Percentiles rank a stretch among this genome's conserved stretches.
Evolutionary conservation across 768 basidiomycete genomes (phyloP).

Genomic region (Cubamyces sp.): DNA sequence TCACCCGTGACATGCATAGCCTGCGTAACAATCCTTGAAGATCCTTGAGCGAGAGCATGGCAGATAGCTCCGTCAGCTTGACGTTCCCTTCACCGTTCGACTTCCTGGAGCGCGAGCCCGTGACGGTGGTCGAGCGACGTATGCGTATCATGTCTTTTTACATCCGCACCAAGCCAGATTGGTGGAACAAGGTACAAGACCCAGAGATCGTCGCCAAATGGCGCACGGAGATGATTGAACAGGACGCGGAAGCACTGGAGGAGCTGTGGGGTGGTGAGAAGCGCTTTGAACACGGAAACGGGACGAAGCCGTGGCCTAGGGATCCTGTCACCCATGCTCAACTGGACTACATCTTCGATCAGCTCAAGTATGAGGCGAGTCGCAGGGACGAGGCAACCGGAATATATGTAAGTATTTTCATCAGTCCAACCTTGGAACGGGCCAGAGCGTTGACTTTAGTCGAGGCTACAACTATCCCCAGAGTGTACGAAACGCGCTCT

Average conservation of each 20-base stretch:
- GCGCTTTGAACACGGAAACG: background rate
- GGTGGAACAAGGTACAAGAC: conserved; percentile 16
- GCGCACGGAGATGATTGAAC: conserved; percentile 13
- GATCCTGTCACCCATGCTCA: conserved; percentile 2
- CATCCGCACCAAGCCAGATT: conserved; percentile 11
- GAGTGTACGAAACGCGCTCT: background rate
- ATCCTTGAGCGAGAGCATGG: too few species aligned
- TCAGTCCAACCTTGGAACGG: background rate
- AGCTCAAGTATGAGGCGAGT: conserved; percentile 8
- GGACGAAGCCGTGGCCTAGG: background rate
- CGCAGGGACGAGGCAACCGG: conserved; percentile 9
- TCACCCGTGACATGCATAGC: too few species aligned
- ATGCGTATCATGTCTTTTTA: conserved; percentile 8
- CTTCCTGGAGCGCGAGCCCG: background rate
- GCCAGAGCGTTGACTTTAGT: background rate
- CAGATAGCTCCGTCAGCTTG: too few species aligned
- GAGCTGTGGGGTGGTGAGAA: conserved; percentile 5
- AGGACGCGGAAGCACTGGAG: conserved; percentile 3
- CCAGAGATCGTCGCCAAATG: conserved; percentile 6
- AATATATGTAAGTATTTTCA: conserved; percentile 6
- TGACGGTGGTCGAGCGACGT: conserved; percentile 17
- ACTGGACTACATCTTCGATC: conserved; percentile 12
- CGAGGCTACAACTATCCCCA: background rate
- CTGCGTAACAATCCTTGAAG: too few species aligned
- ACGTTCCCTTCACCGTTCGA: conserved; percentile 1